Evolutionary conservation across 2,329 filamentous ascomycete species (phyloP), one percentile per base, ranked within the genome.

Genomic region (Botrytis byssoidea): DNA sequence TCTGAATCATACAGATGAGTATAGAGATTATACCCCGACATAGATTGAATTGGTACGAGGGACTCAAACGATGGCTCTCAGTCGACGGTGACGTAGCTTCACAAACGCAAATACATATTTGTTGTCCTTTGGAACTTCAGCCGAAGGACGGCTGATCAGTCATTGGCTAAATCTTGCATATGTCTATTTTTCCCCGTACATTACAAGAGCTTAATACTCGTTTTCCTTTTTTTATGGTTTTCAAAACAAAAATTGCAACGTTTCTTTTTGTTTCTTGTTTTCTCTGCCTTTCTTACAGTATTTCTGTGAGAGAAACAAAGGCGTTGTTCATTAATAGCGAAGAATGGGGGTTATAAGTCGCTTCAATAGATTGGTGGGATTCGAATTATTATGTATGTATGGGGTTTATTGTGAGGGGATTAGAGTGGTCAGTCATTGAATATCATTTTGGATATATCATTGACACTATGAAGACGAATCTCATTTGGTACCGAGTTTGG

Each of bases 11-110:
- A 75, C 78, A 69, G 59, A 69, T 48, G 64, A 69, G 29, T 68
- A 68, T 74, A 73, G 74, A 79, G 76, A 79, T 75, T 79, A 79
- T 79, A 79, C 76, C 79, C 77, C 76, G 77, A 78, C 77, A 79
- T 78, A 77, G 79, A 77, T 78, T 74, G 73, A 68, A 74, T 77
- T 74, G 72, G 76, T 73, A 72, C 73, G 75, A 74, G 74, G 22
- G 25, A 72, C 29, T 25, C 35, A 57, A 46, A 72, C 37, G 44
- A 65, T 66, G 44, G 35, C 40, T 66, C 22, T 32, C 44, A 40
- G 69, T 42, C 59, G n/a, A 71, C 14, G 37, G 35, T 37, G 44
- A 25, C 14, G 25, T 42, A 37, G 51, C 46, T 55, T 48, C 18
- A 55, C 25, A 40, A 46, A 32, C 32, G 29, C 69, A 51, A 42